A percentile compares a stretch with the other conserved stretches of the same genome.
Conservation (phyloP, 495 filamentous ascomycete species). For the Aspergillus steynii region DNA sequence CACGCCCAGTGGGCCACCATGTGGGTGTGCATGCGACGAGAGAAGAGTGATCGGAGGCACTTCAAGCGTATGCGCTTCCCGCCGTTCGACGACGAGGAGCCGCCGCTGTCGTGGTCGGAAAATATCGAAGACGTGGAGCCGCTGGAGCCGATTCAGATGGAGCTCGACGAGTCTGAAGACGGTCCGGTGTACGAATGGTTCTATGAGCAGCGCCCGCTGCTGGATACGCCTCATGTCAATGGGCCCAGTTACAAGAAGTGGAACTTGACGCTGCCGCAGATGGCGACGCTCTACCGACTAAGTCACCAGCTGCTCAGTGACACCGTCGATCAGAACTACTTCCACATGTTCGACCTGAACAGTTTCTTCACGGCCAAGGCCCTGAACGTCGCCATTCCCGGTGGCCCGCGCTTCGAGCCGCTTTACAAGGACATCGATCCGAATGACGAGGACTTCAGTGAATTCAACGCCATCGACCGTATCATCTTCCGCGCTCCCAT, state of each 20-base stretch:
- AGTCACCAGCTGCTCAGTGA: constrained; percentile 92
- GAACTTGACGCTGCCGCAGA: constrained; percentile 93
- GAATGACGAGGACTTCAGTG: constrained; percentile 98
- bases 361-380: constrained; percentile 97
- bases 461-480: constrained; percentile 99
- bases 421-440: constrained; percentile 99
- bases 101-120: constrained; percentile 95
- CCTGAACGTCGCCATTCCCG: constrained; percentile 93
- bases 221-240: constrained; percentile 92
- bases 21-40: constrained; percentile 98
- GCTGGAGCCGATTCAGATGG: constrained; percentile 97
- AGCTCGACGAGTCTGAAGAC: constrained; percentile 96
- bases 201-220: constrained; percentile 90
- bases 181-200: constrained; percentile 92
- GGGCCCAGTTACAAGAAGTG: constrained; percentile 96
- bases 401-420: constrained; percentile 95
- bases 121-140: constrained; percentile 99
- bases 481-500: constrained; percentile 98
- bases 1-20: constrained; percentile 99
- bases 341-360: constrained; percentile 95
- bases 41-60: constrained; percentile 93
- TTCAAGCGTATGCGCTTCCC: constrained; percentile 99
- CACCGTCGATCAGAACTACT: constrained; percentile 93
- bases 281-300: constrained; percentile 91
- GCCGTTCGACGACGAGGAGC: constrained; percentile 98